phyloP scores from a whole-genome alignment of 805 yeast genomes.

The Hanseniaspora pseudoguilliermondii region DNA sequence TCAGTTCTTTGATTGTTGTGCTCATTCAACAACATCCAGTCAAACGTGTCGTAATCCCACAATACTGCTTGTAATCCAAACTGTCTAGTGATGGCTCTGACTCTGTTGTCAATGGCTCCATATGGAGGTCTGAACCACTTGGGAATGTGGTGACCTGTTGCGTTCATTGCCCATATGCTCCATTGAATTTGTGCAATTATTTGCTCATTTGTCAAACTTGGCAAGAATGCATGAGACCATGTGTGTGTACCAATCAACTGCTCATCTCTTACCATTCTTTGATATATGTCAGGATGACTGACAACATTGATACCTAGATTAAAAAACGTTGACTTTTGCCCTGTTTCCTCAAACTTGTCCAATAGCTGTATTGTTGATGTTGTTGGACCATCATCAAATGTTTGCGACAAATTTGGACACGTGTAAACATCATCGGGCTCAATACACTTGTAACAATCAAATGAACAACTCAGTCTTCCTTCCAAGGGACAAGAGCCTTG shows the following conservation, averaged over 20 bases:
- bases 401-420: conserved; percentile 65
- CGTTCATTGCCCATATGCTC: conserved; percentile 97
- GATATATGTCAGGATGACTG: conserved; percentile 60
- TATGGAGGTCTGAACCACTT: conserved; percentile 94
- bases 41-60: conserved; percentile 87
- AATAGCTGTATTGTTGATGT: conserved; percentile 53
- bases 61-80: conserved; percentile 79
- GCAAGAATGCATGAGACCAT: conserved; percentile 83
- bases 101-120: conserved; percentile 85
- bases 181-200: conserved; percentile 83
- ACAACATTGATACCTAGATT: conserved; percentile 74
- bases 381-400: conserved; percentile 93
- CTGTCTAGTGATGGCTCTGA: conserved; percentile 63
- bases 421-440: conserved; percentile 63
- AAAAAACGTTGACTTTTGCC: conserved; percentile 60
- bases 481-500: conserved; percentile 49
- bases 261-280: conserved; percentile 42
- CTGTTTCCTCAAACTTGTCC: conserved; percentile 30
- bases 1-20: conserved; percentile 33
- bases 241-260: conserved; percentile 82
- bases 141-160: conserved; percentile 76
- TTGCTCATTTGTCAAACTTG: conserved; percentile 62
- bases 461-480: conserved; percentile 51
- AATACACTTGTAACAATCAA: conserved; percentile 74
- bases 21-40: conserved; percentile 61